phyloP scores from a whole-genome alignment of 768 basidiomycete species.

The Cystofilobasidium bisporidii region DNA sequence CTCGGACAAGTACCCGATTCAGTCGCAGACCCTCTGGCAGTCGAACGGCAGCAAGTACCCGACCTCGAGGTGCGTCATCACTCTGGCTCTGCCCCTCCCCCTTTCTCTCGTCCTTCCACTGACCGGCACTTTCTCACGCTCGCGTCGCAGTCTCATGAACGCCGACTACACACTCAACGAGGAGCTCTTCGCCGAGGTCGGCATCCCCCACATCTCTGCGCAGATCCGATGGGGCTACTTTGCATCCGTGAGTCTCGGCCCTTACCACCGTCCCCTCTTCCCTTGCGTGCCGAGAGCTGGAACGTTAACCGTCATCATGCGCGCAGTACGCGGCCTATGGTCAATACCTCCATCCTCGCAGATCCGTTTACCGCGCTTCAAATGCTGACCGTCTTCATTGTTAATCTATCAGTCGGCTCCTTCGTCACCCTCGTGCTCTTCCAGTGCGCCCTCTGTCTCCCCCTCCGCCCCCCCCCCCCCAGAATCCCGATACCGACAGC shows the following conservation, averaged over 20 bases:
- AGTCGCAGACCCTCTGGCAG: background rate
- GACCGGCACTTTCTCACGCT: too few relatives aligned
- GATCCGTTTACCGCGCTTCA: too few relatives aligned
- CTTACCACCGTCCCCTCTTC: too few relatives aligned
- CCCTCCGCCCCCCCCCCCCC: background rate
- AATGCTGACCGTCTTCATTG: background rate
- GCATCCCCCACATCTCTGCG: background rate
- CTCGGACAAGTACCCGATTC: background rate
- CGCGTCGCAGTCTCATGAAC: background rate
- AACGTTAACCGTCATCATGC: background rate
- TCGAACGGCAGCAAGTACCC: constrained; percentile 7
- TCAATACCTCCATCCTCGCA: background rate
- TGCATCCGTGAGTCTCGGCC: background rate
- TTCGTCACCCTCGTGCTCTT: constrained; percentile 10
- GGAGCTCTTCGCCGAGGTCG: constrained; percentile 2
- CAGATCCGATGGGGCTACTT: background rate
- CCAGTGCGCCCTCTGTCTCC: background rate
- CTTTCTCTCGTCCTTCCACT: too few relatives aligned
- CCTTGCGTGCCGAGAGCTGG: too few relatives aligned
- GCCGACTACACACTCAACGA: background rate
- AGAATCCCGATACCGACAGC: too few relatives aligned
- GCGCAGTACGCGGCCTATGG: background rate
- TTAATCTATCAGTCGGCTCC: background rate
- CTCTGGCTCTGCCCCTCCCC: background rate
- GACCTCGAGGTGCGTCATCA: background rate